Percentiles rank a stretch among this genome's conserved stretches.
Conservation (phyloP, 805 yeast species). For the Metschnikowia sp. region DNA sequence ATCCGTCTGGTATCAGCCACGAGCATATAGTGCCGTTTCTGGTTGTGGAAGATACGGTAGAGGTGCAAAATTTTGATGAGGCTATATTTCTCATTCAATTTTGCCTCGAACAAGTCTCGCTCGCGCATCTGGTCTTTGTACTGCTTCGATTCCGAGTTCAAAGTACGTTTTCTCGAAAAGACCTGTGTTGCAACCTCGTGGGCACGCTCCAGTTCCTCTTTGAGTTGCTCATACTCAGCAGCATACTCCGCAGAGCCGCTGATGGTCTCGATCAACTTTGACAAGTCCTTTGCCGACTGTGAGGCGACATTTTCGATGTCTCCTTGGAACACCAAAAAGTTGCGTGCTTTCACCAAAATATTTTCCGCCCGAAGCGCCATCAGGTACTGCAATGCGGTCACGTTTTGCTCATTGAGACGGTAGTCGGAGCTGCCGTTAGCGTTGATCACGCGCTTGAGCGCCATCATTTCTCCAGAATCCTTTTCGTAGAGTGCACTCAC, state of each 20-base stretch:
- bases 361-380: constrained; percentile 69
- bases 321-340: constrained; percentile 93
- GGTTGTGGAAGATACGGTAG: constrained; percentile 64
- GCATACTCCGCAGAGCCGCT: constrained; percentile 75
- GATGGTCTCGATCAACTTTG: constrained; percentile 72
- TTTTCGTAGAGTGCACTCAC: constrained; percentile 77
- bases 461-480: constrained; percentile 53
- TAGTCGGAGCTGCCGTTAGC: constrained; percentile 64
- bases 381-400: constrained; percentile 63
- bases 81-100: constrained; percentile 46
- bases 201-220: constrained; percentile 63
- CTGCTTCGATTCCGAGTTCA: constrained; percentile 71
- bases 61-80: constrained; percentile 50
- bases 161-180: constrained; percentile 64
- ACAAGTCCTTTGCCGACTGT: constrained; percentile 73
- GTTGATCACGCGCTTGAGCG: constrained; percentile 61
- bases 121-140: constrained; percentile 74
- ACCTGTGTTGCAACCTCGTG: constrained; percentile 61
- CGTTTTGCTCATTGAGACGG: constrained; percentile 56
- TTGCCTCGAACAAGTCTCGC: constrained; percentile 61
- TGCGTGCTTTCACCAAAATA: constrained; percentile 82
- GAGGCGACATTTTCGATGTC: constrained; percentile 93
- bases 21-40: constrained; percentile 36
- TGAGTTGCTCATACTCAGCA: constrained; percentile 61
- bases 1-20: constrained; percentile 27